These are phyloP conservation scores for Cyclotella kingstonii DNA, from an alignment of 108 stramenopile genomes.

Conservation along the genomic window DNA sequence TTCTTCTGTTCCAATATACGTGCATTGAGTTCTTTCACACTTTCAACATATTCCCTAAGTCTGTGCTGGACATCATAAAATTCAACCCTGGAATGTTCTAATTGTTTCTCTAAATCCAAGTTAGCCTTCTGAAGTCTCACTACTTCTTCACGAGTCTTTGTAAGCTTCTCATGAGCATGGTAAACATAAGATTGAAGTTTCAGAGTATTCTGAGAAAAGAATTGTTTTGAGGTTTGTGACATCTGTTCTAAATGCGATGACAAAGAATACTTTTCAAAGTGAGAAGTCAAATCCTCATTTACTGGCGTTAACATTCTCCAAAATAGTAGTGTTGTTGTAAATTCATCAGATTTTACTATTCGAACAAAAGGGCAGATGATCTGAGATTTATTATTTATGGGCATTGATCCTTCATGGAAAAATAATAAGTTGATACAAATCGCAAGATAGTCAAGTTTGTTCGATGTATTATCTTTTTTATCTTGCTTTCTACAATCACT, in stretches of 20 bases:
- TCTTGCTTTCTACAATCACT: slow-evolving; percentile 2
- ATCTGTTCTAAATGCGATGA: slow-evolving; percentile 28
- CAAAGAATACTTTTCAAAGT: not conserved
- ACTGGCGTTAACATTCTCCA: not conserved
- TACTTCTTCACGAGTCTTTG: slow-evolving; percentile 23
- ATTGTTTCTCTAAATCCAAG: slow-evolving; percentile 25
- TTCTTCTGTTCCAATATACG: slow-evolving; percentile 4
- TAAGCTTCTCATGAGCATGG: slow-evolving; percentile 15
- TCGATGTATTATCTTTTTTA: not conserved
- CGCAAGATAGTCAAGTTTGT: slow-evolving; percentile 25
- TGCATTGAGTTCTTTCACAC: slow-evolving; percentile 25
- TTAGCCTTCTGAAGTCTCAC: slow-evolving; percentile 30
- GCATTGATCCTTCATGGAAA: slow-evolving; percentile 5
- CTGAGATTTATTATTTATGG: not conserved
- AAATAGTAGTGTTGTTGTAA: not conserved
- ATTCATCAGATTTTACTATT: no score
- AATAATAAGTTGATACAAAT: not conserved
- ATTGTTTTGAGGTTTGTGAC: slow-evolving; percentile 26
- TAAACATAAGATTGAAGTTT: slow-evolving; percentile 22
- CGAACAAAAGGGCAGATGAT: no score
- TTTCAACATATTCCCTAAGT: slow-evolving; percentile 20
- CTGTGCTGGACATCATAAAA: slow-evolving; percentile 10
- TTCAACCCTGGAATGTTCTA: slow-evolving; percentile 14
- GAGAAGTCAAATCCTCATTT: not conserved
- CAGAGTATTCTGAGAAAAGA: slow-evolving; percentile 11